Evolutionary conservation across 495 filamentous ascomycete species (phyloP).

Genomic region (Penicillium bovifimosum): DNA sequence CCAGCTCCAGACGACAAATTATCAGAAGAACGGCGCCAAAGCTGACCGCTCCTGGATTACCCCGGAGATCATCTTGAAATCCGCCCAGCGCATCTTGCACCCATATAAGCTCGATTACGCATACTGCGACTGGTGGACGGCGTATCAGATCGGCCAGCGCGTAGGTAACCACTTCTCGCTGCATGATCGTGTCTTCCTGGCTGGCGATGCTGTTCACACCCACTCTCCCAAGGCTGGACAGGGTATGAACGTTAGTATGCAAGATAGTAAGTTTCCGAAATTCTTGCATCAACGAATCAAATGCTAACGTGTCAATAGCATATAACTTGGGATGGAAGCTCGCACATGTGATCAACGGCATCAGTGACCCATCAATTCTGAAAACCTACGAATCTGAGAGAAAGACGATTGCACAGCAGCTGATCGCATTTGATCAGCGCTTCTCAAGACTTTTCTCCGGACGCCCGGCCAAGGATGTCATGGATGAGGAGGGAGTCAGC

Average conservation of each 20-base stretch:
- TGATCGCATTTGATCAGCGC: conserved; percentile 60
- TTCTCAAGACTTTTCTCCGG: conserved; percentile 48
- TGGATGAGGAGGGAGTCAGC: conserved; percentile 40
- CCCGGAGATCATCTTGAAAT: conserved; percentile 50
- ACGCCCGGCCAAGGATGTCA: conserved; percentile 27
- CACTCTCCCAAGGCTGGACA: conserved; percentile 65
- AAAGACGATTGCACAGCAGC: conserved; percentile 55
- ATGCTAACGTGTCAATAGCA: conserved; percentile 27
- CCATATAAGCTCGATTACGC: conserved; percentile 58
- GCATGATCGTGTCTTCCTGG: conserved; percentile 59
- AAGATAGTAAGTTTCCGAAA: conserved; percentile 37
- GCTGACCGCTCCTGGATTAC: conserved; percentile 52
- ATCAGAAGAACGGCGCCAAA: conserved; percentile 14
- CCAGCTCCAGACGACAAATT: conserved; percentile 50
- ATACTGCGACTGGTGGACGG: conserved; percentile 60
- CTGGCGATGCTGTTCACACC: conserved; percentile 56
- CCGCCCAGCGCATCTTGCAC: conserved; percentile 52
- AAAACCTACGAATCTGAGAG: conserved; percentile 61
- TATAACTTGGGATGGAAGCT: conserved; percentile 78
- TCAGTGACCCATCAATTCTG: conserved; percentile 47
- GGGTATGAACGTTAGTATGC: conserved; percentile 69
- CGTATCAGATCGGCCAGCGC: conserved; percentile 59
- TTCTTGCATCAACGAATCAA: neutral
- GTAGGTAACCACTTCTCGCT: conserved; percentile 55
- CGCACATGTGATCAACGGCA: conserved; percentile 51